Percentiles rank a stretch among this genome's conserved stretches.
phyloP scores from a whole-genome alignment of 2,329 filamentous ascomycete species.

The Exophiala spinifera region DNA sequence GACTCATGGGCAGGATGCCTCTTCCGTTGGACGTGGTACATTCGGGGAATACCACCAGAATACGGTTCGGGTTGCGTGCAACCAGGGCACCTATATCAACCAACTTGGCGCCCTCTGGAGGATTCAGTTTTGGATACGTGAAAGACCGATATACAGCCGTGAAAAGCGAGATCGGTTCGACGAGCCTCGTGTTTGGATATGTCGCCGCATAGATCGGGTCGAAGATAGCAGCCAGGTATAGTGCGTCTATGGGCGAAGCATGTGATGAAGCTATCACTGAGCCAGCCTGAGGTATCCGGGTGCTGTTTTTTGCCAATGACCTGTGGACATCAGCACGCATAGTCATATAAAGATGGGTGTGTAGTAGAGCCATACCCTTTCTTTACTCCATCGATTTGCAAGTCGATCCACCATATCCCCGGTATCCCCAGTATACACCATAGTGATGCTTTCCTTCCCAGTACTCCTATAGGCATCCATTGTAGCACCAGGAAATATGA shows the following conservation, averaged over 20 bases:
- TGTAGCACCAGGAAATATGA: conserved; percentile 79
- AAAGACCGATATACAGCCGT: conserved; percentile 73
- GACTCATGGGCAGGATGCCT: conserved; percentile 80
- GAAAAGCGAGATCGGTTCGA: conserved; percentile 74
- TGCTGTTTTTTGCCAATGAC: conserved; percentile 67
- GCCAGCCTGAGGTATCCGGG: conserved; percentile 72
- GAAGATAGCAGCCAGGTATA: conserved; percentile 94
- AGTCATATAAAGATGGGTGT: neutral
- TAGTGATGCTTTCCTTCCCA: conserved; percentile 75
- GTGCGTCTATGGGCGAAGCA: conserved; percentile 85
- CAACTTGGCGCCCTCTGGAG: conserved; percentile 48
- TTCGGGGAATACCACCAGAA: conserved; percentile 87
- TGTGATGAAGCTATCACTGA: conserved; percentile 86
- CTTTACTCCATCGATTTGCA: conserved; percentile 96
- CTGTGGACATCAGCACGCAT: conserved; percentile 35
- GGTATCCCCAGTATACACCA: conserved; percentile 86
- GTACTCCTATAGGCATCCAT: conserved; percentile 68
- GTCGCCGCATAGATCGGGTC: conserved; percentile 89
- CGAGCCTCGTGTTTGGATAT: conserved; percentile 69
- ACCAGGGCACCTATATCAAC: conserved; percentile 64
- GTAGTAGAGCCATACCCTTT: conserved; percentile 60
- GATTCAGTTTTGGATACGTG: conserved; percentile 51
- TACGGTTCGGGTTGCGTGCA: conserved; percentile 65
- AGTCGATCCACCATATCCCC: conserved; percentile 95
- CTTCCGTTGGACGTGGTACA: conserved; percentile 91